These are phyloP conservation scores for Sutorius australiensis DNA, from an alignment of 768 basidiomycete species.

Conservation along the genomic window DNA sequence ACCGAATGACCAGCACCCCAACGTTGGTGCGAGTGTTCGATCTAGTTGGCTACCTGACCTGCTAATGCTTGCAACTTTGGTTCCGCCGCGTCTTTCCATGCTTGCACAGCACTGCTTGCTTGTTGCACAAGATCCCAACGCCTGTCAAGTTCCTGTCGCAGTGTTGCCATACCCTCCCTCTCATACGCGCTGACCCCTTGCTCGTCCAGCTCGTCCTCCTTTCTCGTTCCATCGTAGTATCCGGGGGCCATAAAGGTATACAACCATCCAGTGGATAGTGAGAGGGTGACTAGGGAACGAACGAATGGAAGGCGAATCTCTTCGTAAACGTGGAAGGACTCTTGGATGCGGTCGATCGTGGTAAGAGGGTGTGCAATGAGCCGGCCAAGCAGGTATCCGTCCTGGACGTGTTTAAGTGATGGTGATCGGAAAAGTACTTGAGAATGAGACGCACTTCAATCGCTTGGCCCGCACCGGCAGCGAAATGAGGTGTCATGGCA, in stretches of 20 bases:
- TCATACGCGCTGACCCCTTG: slow-evolving; percentile 8
- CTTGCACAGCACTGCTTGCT: neutral
- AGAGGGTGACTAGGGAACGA: slow-evolving; percentile 8
- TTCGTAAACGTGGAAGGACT: slow-evolving; percentile 12
- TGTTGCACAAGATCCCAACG: slow-evolving; percentile 16
- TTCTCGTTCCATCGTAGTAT: slow-evolving; percentile 21
- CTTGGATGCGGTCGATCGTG: neutral
- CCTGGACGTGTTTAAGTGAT: neutral
- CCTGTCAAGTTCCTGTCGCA: slow-evolving; percentile 10
- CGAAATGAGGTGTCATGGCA: slow-evolving; percentile 24
- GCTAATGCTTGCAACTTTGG: neutral
- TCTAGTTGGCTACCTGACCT: neutral
- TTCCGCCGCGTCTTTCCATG: slow-evolving; percentile 21
- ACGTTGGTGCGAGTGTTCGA: neutral
- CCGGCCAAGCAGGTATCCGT: neutral
- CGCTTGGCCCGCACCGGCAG: slow-evolving; percentile 25
- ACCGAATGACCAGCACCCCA: too few relatives aligned
- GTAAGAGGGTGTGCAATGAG: slow-evolving; percentile 13
- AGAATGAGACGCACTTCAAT: slow-evolving; percentile 15
- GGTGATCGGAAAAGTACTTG: neutral
- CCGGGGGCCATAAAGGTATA: slow-evolving; percentile 15
- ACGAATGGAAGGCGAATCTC: slow-evolving; percentile 14
- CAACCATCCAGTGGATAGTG: slow-evolving; percentile 20
- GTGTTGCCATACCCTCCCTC: slow-evolving; percentile 15
- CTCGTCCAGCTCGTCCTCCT: slow-evolving; percentile 6